Conservation (phyloP, 257 asterid species). For the Nicotiana noctiflora region DNA sequence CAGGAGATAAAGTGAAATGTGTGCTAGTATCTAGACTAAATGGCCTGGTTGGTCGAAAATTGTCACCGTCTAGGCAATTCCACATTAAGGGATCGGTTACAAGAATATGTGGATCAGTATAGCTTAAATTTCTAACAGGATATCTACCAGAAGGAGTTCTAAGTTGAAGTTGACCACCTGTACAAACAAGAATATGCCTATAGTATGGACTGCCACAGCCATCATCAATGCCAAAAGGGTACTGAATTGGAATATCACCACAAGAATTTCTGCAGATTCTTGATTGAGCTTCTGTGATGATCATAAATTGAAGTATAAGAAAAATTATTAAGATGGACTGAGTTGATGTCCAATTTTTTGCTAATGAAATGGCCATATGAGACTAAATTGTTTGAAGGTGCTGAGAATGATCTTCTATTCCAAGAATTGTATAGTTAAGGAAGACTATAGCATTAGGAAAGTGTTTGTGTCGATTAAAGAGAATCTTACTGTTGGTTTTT, state of each 20-base stretch:
- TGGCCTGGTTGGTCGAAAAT: constrained; percentile 60
- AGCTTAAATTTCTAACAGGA: constrained; percentile 51
- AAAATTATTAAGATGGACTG: not conserved
- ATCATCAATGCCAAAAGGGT: constrained; percentile 89
- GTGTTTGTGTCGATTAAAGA: constrained; percentile 10
- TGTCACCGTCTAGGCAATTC: constrained; percentile 56
- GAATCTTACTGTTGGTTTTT: constrained; percentile 22
- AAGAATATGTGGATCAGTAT: constrained; percentile 71
- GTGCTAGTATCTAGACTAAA: constrained; percentile 84
- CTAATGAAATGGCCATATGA: not conserved
- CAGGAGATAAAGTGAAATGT: constrained; percentile 50
- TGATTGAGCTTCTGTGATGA: constrained; percentile 23
- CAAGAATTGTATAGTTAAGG: constrained; percentile 18
- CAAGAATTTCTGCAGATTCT: constrained; percentile 58
- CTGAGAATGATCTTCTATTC: constrained; percentile 9
- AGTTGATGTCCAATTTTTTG: not conserved
- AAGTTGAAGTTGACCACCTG: constrained; percentile 44
- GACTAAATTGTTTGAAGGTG: not conserved
- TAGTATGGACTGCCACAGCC: constrained; percentile 92
- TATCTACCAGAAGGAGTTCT: constrained; percentile 80
- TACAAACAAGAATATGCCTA: constrained; percentile 53
- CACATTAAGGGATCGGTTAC: constrained; percentile 72
- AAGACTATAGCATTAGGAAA: not conserved
- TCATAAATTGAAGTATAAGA: constrained; percentile 12
- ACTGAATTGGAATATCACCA: constrained; percentile 58